Base-by-base conservation (phyloP, 768 basidiomycete genomes). In the Kwoniella heveanensis region DNA sequence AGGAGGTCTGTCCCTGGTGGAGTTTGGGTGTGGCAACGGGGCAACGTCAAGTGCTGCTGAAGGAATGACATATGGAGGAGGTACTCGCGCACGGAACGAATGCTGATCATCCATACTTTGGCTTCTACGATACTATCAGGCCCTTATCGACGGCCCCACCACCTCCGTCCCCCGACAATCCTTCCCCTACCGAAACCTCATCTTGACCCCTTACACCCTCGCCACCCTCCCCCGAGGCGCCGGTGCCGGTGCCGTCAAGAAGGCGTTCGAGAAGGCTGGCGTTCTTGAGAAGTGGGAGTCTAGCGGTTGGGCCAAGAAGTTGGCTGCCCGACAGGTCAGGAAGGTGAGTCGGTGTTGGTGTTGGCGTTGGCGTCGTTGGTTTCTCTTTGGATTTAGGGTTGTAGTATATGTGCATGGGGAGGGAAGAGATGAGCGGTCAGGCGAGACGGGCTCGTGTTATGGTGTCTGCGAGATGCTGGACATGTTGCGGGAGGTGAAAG, bases 71-170 rank as follows among this genome's bases (percentile, higher is more conserved):
- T n/a, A n/a, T n/a, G 17, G 39, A 19, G 17, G 39, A 17, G 3
- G 15, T 30, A 6, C 3, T 5, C 17, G 13, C 17, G 49, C 26
- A 26, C 8, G 17, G 39, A 44, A 39, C 22, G 22, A 17, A 9
- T 7, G 29, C 36, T 56, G 37, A 37, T 26, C 30, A 21, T 46
- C 25, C 21, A 17, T 57, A 13, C 36, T 44, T 21, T 7, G 25
- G 36, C 21, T 39, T 55, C 59, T 19, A 58, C 46, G 21, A 56
- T 0, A 17, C 17, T 44, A 9, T 10, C 75, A 98, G 95, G 95
- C 94, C 32, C 87, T 99, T 79, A 87, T 98, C 77, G 95, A 98
- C 82, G 94, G 94, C 50, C 94, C 96, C 57, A 85, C 86, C 36
- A 92, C 93, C 63, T 87, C 85, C 66, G 94, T 99, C 57, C 89